Percentiles rank a stretch among this genome's conserved stretches.
Evolutionary conservation across 2,329 filamentous ascomycete species (phyloP).

Genomic region (Gnomoniopsis sp.): DNA sequence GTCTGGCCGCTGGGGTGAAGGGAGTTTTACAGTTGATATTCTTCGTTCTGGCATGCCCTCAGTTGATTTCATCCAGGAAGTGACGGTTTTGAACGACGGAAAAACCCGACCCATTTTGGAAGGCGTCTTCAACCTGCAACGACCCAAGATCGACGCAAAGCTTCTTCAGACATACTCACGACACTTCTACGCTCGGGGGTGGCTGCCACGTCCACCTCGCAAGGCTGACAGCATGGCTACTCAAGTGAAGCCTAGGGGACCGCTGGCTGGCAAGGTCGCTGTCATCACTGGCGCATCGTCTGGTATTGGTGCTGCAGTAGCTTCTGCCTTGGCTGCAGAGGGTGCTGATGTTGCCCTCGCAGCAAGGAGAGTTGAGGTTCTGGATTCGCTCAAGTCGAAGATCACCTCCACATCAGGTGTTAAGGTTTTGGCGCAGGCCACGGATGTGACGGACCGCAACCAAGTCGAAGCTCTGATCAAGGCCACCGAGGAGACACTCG

Average conservation of each 20-base stretch:
- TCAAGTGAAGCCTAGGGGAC: constrained; percentile 44
- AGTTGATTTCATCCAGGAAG: constrained; percentile 65
- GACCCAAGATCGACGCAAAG: constrained; percentile 65
- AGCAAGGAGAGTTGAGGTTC: constrained; percentile 65
- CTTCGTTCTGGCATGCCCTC: constrained; percentile 78
- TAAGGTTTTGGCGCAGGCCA: constrained; percentile 66
- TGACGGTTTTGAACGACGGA: constrained; percentile 71
- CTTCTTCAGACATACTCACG: constrained; percentile 76
- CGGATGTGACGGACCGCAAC: constrained; percentile 66
- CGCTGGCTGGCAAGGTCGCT: constrained; percentile 66
- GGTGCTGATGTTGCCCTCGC: constrained; percentile 71
- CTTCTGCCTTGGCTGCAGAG: constrained; percentile 63
- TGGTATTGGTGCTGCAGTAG: constrained; percentile 74
- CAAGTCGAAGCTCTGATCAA: constrained; percentile 66
- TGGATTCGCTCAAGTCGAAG: constrained; percentile 61
- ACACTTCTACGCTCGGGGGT: constrained; percentile 77
- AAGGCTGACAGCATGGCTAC: constrained; percentile 30
- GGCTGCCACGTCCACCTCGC: constrained; percentile 63
- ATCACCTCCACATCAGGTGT: constrained; percentile 37
- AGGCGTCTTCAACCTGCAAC: constrained; percentile 47
- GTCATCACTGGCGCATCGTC: constrained; percentile 78
- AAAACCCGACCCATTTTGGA: constrained; percentile 59
- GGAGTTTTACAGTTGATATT: constrained; percentile 74
- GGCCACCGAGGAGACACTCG: constrained; percentile 58
- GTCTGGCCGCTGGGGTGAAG: constrained; percentile 60